Evolutionary conservation across 225 moss, liverwort and hornwort genomes (phyloP).

Genomic region (Rhytidiadelphus loreus): DNA sequence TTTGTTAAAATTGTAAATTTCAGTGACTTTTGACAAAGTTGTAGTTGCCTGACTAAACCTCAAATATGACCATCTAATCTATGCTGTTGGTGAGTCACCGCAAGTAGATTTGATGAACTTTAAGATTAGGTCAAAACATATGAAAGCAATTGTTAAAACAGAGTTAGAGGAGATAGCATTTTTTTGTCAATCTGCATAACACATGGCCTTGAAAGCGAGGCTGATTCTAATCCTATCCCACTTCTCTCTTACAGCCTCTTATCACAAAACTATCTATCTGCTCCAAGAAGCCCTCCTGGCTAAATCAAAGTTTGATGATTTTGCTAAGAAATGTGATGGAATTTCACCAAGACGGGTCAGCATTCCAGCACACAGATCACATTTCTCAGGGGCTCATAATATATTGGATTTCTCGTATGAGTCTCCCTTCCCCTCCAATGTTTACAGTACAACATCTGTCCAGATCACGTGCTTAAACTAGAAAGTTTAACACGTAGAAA

Average conservation of each 20-base stretch:
- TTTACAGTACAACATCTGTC: neutral
- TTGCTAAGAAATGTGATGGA: neutral
- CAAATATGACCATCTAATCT: neutral
- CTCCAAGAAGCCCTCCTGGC: neutral
- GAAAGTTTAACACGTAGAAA: neutral
- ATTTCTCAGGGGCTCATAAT: too few species aligned
- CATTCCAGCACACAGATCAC: neutral
- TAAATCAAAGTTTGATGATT: neutral
- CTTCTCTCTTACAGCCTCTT: neutral
- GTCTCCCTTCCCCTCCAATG: neutral
- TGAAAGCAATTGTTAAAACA: neutral
- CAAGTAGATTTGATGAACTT: neutral
- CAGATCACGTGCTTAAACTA: neutral
- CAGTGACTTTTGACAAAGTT: neutral
- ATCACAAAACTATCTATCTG: neutral
- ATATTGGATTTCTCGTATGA: too few species aligned
- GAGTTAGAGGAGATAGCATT: neutral
- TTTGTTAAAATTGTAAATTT: neutral
- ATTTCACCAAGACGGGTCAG: neutral
- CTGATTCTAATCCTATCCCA: too few species aligned
- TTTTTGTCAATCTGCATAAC: neutral
- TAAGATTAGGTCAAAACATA: neutral
- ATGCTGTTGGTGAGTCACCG: neutral
- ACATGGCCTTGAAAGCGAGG: neutral
- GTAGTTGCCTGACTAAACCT: neutral